Base-by-base conservation (phyloP, 805 yeast genomes). In the Zygotorulaspora chibaensis region DNA sequence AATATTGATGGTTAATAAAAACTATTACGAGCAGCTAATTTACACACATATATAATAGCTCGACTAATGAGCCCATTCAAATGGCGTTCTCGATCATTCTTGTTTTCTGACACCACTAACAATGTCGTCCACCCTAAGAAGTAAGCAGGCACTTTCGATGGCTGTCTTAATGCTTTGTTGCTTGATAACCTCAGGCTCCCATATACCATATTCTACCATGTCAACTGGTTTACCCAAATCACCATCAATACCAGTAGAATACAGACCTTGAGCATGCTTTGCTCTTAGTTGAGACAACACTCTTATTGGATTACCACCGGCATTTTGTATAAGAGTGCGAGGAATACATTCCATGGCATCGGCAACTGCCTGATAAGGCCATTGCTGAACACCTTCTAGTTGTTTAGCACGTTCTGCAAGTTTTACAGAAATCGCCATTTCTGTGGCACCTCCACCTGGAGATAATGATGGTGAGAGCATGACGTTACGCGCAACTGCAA, bases 371-470 rank as follows among this genome's bases (percentile, higher is more conserved):
- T 87, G 93, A 69, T 93, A 93, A 40, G 99, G 99, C 96, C 96
- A 91, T 71, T 93, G 99, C 48, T 86, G 90, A 47, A 91, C 84
- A 51, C 98, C 99, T 66, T 89, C 96, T 55, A 93, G 79, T 41
- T 81, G 76, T 72, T 89, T 91, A 40, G 98, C 96, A 70, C 80
- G 84, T 65, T 90, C 96, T 13, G 96, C 78, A 49, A 93, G 75
- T 54, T 76, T 80, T 26, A 93, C 97, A 48, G 91, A 77, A 33
- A 93, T 89, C 2, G 98, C 98, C 98, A 93, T 93, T 72, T 93
- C 99, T 25, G 97, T 91, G 43, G 99, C 99, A 59, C 99, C 99
- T 50, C 99, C 99, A 59, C 99, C 99, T 40, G 99, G 99, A 2
- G 96, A 78, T 62, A 93, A 77, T 35, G 90, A 80, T 42, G 99